Evolutionary conservation across 2,329 filamentous ascomycete genomes (phyloP), one percentile per base, ranked within the genome.

Genomic region (Pyrenophora seminiperda): DNA sequence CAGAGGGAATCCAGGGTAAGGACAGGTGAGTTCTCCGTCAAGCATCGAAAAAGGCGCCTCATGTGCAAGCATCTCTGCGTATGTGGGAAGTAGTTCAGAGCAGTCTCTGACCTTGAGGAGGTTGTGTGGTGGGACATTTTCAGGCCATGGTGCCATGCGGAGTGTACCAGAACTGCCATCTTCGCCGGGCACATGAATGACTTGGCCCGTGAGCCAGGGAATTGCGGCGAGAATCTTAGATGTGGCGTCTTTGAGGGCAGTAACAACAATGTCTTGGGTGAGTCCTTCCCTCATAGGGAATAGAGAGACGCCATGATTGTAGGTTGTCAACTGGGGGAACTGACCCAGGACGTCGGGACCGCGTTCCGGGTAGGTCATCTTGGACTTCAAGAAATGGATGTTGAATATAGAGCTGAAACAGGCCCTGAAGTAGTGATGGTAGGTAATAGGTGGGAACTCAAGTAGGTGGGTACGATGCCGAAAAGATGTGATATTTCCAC

Each of bases 31-130:
- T 6, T 39, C 27, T 29, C 37, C 37, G 17, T 39, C 22, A 9
- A 39, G 37, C 37, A 39, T 39, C 4, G 22, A 39, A 14, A 39
- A 39, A 15, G 22, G 37, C 27, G 37, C 37, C n/a, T 39, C 17
- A 17, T n/a, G 20, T 17, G 37, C 22, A 17, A 10, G 27, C 37
- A 39, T 39, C n/a, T 39, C 37, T 17, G 37, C 37, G 22, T 39
- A 39, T 0, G 37, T 9, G 22, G 37, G 37, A 11, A 39, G 19
- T 13, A 39, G 20, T 11, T 27, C 22, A 17, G 37, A 27, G 6
- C 20, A 22, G 29, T 39, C 37, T 39, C 27, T 39, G 22, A 39
- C 27, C 22, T 39, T 39, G 14, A 39, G 37, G 7, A 39, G 37
- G 37, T 15, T 14, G 17, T 39, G 37, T 15, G 37, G 37, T 2